Base-by-base conservation (phyloP, 2,329 filamentous ascomycete genomes). In the Colletotrichum aenigma region DNA sequence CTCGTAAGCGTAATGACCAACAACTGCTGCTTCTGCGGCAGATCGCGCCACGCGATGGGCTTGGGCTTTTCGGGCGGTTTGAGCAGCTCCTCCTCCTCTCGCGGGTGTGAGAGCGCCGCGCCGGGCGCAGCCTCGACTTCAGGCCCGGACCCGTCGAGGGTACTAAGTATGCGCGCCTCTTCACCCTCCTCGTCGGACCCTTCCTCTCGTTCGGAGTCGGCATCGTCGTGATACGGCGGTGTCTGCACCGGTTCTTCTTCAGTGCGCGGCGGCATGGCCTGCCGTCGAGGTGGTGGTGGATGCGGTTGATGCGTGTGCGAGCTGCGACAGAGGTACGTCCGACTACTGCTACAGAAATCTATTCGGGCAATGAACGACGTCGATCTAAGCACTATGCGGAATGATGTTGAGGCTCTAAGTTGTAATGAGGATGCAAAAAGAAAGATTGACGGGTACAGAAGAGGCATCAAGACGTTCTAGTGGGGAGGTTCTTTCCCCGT, bases 11-110 rank as follows among this genome's bases (percentile, higher is more conserved):
- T 95, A 66, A 98, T 88, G 73, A 98, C 93, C 34, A 93, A 86
- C 24, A 98, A 89, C 84, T 98, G 95, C 61, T 91, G 88, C 83
- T 96, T 97, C 74, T 91, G 89, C 0, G 96, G 96, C 2, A 98
- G 87, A 15, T 94, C 92, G 55, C 86, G 86, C 95, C 94, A 97
- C 75, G 92, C 90, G 26, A 94, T 90, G 0, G 88, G 87, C 34
- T 87, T 85, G 26, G 66, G 68, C 73, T 77, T 79, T n/a, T 78
- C 78, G 7, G 67, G 52, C 30, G 56, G 36, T 43, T 76, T 72
- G 26, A 75, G 48, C 2, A 32, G 64, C 28, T 38, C 70, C 16
- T 52, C 32, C 24, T 58, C 36, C 15, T 65, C 72, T 16, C 18
- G 8, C 38, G 38, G 10, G 30, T 21, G 9, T 21, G 30, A 55